Base-by-base conservation (phyloP, 495 filamentous ascomycete genomes). In the Articulospora tetracladia region DNA sequence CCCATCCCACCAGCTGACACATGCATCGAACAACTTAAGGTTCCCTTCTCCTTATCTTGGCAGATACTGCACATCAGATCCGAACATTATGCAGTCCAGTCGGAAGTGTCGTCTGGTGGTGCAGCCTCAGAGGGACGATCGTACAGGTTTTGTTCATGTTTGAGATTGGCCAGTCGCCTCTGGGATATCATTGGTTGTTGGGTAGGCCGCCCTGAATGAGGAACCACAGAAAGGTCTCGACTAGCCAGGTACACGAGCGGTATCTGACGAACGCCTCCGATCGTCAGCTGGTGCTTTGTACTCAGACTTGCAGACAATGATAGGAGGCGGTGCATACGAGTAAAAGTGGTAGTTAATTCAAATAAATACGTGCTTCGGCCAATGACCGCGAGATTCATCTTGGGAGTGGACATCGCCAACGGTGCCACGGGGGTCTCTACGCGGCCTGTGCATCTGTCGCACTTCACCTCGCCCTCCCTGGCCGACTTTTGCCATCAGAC, bases 71-170 rank as follows among this genome's bases (percentile, higher is more conserved):
- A 44, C n/a, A 44, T 7, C 4, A n/a, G 17, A 44, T 44, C 7
- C 15, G 39, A 44, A 44, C 7, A 44, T 44, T 19, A 15, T 44
- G 39, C 17, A 44, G 39, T 17, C 39, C 39, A n/a, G 39, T 44
- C 39, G 39, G 39, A 19, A 3, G n/a, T 13, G 6, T 25, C 44
- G 41, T 51, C 44, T 23, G 30, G 22, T 36, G 23, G 17, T 58
- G 17, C 23, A 25, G 44, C n/a, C 19, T 44, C 11, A 19, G 39
- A 8, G 17, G 23, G 60, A 17, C 55, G 60, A 63, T 63, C 60
- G 28, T 55, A 59, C 60, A 49, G 41, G 53, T 55, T 58, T 63
- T 50, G 48, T 27, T 32, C 50, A 46, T 23, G 60, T 63, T 59
- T 63, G 60, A 59, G 55, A 63, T 63, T 63, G 60, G 51, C 27